Conservation (phyloP, 257 asterid species). For the Penstemon eatonii region DNA sequence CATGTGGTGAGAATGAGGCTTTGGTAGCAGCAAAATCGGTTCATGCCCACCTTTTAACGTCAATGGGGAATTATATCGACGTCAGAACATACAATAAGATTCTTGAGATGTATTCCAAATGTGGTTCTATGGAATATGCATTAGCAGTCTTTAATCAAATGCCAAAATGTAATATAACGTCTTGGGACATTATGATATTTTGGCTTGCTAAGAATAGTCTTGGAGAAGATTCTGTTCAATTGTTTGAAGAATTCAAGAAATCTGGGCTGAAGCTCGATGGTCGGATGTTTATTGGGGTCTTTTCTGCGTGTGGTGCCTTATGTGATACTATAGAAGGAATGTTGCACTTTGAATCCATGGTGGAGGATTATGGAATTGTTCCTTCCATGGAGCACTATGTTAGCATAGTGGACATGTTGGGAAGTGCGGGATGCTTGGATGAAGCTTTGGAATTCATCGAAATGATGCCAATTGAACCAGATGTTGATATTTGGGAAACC, state of each 20-base stretch:
- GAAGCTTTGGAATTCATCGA: constrained; percentile 79
- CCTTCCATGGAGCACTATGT: constrained; percentile 77
- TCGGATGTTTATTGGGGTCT: constrained; percentile 60
- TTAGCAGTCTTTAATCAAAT: constrained; percentile 56
- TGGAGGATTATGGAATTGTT: constrained; percentile 52
- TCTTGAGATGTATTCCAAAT: constrained; percentile 70
- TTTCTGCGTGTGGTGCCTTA: constrained; percentile 58
- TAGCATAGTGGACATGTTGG: constrained; percentile 69
- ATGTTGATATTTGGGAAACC: constrained; percentile 61
- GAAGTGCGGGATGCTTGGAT: constrained; percentile 64
- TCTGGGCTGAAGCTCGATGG: constrained; percentile 72
- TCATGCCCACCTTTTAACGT: constrained; percentile 59
- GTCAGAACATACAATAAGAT: constrained; percentile 53
- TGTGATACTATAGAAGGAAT: constrained; percentile 67
- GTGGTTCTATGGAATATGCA: constrained; percentile 73
- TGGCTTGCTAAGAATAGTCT: constrained; percentile 66
- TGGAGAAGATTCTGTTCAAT: constrained; percentile 65
- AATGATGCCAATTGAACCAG: constrained; percentile 62
- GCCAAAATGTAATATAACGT: constrained; percentile 59
- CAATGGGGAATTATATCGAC: constrained; percentile 42
- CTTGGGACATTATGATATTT: constrained; percentile 86
- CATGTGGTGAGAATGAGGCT: constrained; percentile 65
- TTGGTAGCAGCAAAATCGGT: constrained; percentile 58
- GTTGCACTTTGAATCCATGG: constrained; percentile 77
- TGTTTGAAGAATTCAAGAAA: constrained; percentile 66